Conservation (phyloP, 345 rosid genomes). For the Atalantia buxifolia region DNA sequence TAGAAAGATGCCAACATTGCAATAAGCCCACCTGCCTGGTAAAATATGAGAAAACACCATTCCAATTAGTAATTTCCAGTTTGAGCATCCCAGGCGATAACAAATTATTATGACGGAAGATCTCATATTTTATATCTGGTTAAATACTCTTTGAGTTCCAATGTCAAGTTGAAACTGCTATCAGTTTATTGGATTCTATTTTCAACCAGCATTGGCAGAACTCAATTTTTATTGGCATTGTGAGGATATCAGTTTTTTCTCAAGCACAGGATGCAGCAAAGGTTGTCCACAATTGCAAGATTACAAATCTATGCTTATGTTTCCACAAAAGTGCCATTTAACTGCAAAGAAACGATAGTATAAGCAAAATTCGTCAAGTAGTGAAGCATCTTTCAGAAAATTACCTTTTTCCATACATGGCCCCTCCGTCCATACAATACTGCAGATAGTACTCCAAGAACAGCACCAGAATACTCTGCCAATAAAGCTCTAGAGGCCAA, state of each 20-base stretch:
- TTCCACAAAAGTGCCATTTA: neutral
- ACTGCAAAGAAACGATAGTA: neutral
- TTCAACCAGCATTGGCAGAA: neutral
- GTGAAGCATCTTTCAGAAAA: slow-evolving; percentile 8
- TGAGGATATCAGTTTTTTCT: neutral
- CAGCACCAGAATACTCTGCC: slow-evolving; percentile 97
- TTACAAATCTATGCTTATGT: neutral
- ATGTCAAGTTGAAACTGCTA: neutral
- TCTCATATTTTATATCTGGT: neutral
- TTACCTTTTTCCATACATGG: slow-evolving; percentile 87
- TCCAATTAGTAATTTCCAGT: neutral
- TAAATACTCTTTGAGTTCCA: neutral
- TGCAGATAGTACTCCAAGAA: slow-evolving; percentile 95
- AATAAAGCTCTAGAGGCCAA: slow-evolving; percentile 60
- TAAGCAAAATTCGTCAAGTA: neutral
- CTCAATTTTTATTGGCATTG: neutral
- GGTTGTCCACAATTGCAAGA: neutral
- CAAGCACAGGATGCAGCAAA: neutral
- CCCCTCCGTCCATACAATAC: slow-evolving; percentile 75
- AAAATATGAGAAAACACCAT: slow-evolving; percentile 16
- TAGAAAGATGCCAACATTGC: slow-evolving; percentile 86
- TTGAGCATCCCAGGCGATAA: neutral
- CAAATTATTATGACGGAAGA: neutral
- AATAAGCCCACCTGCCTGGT: slow-evolving; percentile 85
- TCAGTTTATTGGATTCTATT: neutral